Evolutionary conservation across 345 rosid species (phyloP).

Genomic region (Citrus australasica): DNA sequence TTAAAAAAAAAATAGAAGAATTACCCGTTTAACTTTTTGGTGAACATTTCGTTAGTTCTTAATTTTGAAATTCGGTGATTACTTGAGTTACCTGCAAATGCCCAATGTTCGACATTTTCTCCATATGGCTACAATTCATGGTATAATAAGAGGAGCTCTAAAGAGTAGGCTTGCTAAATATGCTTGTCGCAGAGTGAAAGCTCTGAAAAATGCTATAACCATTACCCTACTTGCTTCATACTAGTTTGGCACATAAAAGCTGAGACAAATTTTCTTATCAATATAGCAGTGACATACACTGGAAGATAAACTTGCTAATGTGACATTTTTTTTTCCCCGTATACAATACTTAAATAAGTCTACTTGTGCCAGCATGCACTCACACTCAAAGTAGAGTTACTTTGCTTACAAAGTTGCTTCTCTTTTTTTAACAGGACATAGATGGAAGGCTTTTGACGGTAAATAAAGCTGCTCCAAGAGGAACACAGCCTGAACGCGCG

Average conservation of each 20-base stretch:
- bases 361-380: not conserved
- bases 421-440: slow-evolving; percentile 47
- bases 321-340: not conserved
- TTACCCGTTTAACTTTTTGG: not conserved
- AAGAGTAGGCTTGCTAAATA: not conserved
- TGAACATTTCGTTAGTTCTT: not conserved
- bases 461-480: slow-evolving; percentile 85
- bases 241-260: not conserved
- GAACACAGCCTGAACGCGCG: slow-evolving; percentile 60
- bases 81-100: not conserved
- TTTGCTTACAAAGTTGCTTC: slow-evolving; percentile 1
- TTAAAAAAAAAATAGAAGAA: not conserved
- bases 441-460: slow-evolving; percentile 77
- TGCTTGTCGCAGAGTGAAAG: not conserved
- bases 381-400: not conserved
- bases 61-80: not conserved
- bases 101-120: not conserved
- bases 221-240: not conserved
- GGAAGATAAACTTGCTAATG: not conserved
- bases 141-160: not conserved
- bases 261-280: not conserved
- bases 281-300: not conserved
- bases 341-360: not conserved
- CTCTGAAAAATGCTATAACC: not conserved
- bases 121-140: not conserved